Conservation (phyloP, 352 stramenopile genomes). For the Saprolegnia diclina region DNA sequence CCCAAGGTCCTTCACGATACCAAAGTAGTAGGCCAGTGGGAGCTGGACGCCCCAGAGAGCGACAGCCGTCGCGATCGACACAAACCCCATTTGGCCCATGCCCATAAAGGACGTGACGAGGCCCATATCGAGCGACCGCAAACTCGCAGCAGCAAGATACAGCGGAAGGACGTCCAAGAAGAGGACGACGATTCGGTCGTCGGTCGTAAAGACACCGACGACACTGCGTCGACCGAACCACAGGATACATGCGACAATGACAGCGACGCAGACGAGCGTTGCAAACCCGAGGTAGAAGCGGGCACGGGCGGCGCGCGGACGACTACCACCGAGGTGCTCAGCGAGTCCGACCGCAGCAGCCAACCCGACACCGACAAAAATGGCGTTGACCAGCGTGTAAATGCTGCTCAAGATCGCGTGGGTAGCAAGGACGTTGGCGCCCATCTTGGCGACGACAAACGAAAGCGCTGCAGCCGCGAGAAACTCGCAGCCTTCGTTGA, state of each 20-base stretch:
- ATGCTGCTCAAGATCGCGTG: slow-evolving; percentile 64
- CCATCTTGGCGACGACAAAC: slow-evolving; percentile 58
- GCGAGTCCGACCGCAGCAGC: neutral
- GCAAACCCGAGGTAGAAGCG: slow-evolving; percentile 66
- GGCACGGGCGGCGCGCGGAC: slow-evolving; percentile 54
- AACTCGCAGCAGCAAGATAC: slow-evolving; percentile 19
- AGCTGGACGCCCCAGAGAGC: neutral
- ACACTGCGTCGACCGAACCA: slow-evolving; percentile 40
- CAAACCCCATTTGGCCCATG: neutral
- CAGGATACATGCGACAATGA: too few relatives aligned
- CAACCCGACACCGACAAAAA: slow-evolving; percentile 15
- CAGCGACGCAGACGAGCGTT: slow-evolving; percentile 34
- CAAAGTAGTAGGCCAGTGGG: neutral
- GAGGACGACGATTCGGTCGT: slow-evolving; percentile 40
- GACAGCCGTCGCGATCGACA: neutral
- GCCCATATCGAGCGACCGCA: slow-evolving; percentile 31
- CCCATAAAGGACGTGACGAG: slow-evolving; percentile 42
- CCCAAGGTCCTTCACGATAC: neutral
- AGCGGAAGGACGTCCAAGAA: neutral
- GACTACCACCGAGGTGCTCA: slow-evolving; percentile 58
- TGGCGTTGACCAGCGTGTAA: slow-evolving; percentile 54
- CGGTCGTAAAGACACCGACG: slow-evolving; percentile 55
- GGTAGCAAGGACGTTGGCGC: slow-evolving; percentile 65
- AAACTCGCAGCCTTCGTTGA: slow-evolving; percentile 62
- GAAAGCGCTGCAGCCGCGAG: slow-evolving; percentile 63